Conservation (phyloP, 1,284 basidiomycete species). For the Retiboletus flavoniger region DNA sequence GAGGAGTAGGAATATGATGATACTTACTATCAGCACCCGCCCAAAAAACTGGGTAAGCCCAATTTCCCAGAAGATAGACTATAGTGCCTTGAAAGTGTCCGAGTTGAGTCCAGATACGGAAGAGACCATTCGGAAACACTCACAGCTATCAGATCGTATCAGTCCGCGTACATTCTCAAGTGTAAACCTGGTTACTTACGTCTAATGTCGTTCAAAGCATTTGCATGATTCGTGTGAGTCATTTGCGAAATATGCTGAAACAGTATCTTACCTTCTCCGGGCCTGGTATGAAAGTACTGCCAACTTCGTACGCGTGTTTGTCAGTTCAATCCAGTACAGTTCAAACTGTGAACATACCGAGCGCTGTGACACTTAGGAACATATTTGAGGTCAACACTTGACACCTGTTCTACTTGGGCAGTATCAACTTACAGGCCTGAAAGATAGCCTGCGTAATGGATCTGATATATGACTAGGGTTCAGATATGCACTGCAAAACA, state of each 20-base stretch:
- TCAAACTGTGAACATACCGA: neutral
- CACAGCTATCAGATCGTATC: slow-evolving; percentile 3
- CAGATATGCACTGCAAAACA: too few relatives aligned
- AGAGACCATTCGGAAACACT: neutral
- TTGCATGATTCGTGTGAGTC: neutral
- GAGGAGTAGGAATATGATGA: neutral
- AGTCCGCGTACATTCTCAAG: neutral
- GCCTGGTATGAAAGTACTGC: neutral
- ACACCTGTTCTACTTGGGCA: too few relatives aligned
- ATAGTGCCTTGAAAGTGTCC: neutral
- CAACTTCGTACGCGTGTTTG: neutral
- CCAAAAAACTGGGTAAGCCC: slow-evolving; percentile 1
- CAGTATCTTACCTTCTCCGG: neutral
- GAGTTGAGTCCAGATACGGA: neutral
- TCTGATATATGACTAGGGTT: too few relatives aligned
- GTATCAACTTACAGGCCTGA: too few relatives aligned
- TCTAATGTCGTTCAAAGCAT: neutral
- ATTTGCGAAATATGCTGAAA: neutral
- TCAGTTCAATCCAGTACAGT: neutral
- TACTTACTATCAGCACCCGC: slow-evolving; percentile 2
- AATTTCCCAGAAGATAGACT: neutral
- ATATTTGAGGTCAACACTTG: too few relatives aligned
- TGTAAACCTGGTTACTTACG: neutral
- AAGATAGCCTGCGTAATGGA: too few relatives aligned
- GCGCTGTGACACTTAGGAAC: too few relatives aligned